Conservation (phyloP, 2,329 filamentous ascomycete species). For the Cryoendolithus antarcticus region DNA sequence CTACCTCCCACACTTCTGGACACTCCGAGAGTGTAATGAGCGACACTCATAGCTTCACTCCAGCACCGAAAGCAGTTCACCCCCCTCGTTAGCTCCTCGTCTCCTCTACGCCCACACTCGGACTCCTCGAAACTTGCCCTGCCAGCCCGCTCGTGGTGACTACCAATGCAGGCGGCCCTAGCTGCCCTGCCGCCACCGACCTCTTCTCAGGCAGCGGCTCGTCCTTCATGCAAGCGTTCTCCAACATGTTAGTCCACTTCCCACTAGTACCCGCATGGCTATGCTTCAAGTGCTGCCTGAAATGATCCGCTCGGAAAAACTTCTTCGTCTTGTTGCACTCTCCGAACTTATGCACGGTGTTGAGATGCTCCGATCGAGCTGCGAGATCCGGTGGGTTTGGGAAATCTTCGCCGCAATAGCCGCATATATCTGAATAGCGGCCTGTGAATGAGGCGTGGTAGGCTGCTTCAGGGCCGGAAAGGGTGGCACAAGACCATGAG, state of each 20-base stretch:
- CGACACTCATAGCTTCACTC: too few species aligned
- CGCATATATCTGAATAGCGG: slow-evolving; percentile 62
- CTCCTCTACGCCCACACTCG: too few species aligned
- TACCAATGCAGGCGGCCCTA: slow-evolving; percentile 14
- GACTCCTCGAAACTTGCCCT: not conserved
- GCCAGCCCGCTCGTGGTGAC: slow-evolving; percentile 14
- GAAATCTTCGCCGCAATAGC: slow-evolving; percentile 93
- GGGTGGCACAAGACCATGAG: slow-evolving; percentile 91
- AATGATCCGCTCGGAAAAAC: slow-evolving; percentile 94
- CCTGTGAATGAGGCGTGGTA: slow-evolving; percentile 58
- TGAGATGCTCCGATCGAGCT: slow-evolving; percentile 70
- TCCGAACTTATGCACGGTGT: slow-evolving; percentile 86
- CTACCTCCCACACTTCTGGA: too few species aligned
- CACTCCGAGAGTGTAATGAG: too few species aligned
- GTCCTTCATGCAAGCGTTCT: slow-evolving; percentile 93
- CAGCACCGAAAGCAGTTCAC: too few species aligned
- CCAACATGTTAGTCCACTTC: slow-evolving; percentile 97
- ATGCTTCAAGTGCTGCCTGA: slow-evolving; percentile 95
- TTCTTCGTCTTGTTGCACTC: slow-evolving; percentile 99
- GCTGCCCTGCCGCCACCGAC: slow-evolving; percentile 1
- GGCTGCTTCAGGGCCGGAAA: slow-evolving; percentile 59
- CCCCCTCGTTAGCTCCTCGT: too few species aligned
- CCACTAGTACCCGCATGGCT: slow-evolving; percentile 92
- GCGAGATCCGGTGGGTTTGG: slow-evolving; percentile 82
- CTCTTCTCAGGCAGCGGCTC: slow-evolving; percentile 48